A percentile compares a stretch with the other conserved stretches of the same genome.
Conservation (phyloP, 148 eudicot species). For the Vaccinium vitisidaea region DNA sequence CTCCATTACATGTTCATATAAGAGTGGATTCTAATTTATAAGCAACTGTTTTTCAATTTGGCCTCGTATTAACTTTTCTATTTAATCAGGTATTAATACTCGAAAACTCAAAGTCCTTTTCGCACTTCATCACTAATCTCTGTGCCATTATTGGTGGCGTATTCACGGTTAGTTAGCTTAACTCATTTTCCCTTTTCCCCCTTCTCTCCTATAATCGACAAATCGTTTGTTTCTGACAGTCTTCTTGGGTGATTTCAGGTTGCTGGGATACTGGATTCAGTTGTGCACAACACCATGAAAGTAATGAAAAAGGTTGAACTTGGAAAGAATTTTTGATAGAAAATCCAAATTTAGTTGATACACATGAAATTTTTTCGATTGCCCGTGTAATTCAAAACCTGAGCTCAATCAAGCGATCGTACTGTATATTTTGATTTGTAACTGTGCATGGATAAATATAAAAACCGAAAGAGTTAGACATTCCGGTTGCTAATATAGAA, state of each 20-base stretch:
- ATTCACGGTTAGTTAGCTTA: conserved; percentile 70
- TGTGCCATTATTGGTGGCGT: conserved; percentile 97
- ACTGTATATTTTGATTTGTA: neutral
- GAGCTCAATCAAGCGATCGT: neutral
- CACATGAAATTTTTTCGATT: neutral
- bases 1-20: neutral
- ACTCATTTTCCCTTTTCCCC: neutral
- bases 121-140: conserved; percentile 82
- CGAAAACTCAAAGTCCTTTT: conserved; percentile 68
- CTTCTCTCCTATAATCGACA: neutral
- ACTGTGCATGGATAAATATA: neutral
- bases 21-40: neutral
- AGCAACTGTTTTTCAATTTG: neutral
- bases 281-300: conserved; percentile 77
- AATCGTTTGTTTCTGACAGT: neutral
- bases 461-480: neutral
- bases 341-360: conserved; percentile 11
- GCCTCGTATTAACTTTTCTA: neutral
- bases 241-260: conserved; percentile 53
- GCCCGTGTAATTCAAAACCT: neutral
- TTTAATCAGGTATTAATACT: conserved; percentile 61
- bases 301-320: conserved; percentile 81
- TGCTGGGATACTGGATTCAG: conserved; percentile 90
- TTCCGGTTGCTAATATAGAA: neutral
- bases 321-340: conserved; percentile 69